These are phyloP conservation scores for Meyerozyma guilliermondii DNA, from an alignment of 1,139 yeast species.

Conservation along the genomic window DNA sequence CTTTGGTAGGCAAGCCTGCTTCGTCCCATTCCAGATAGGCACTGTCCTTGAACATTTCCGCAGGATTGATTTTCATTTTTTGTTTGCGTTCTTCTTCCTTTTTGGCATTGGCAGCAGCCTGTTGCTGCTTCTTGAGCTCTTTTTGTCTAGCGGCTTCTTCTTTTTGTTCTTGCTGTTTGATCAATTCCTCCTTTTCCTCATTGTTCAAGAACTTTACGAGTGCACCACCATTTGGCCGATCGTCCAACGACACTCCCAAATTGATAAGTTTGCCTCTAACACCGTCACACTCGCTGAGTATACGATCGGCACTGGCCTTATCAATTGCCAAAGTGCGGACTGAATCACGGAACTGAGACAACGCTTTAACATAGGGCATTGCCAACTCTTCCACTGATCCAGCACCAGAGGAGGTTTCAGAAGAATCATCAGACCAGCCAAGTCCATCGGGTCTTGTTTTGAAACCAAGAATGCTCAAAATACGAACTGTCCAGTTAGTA, in stretches of 20 bases:
- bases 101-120: conserved; percentile 41
- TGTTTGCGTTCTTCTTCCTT: conserved; percentile 64
- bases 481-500: conserved; percentile 66
- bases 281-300: conserved; percentile 46
- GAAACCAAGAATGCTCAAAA: conserved; percentile 71
- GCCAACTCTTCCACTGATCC: conserved; percentile 59
- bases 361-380: conserved; percentile 73
- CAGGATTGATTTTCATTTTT: conserved; percentile 67
- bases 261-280: conserved; percentile 55
- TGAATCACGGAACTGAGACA: conserved; percentile 76
- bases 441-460: conserved; percentile 60
- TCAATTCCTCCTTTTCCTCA: conserved; percentile 62
- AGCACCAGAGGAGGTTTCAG: conserved; percentile 10
- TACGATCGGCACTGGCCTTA: conserved; percentile 49
- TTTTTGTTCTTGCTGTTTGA: conserved; percentile 59
- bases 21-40: conserved; percentile 76
- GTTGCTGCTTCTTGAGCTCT: conserved; percentile 36
- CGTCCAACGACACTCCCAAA: conserved; percentile 83
- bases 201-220: conserved; percentile 73
- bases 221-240: conserved; percentile 75
- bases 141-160: conserved; percentile 41
- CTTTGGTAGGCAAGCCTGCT: conserved; percentile 76
- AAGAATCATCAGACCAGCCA: conserved; percentile 58
- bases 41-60: conserved; percentile 63
- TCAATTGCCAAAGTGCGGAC: conserved; percentile 71